A percentile compares a stretch with the other conserved stretches of the same genome.
Evolutionary conservation across 2,329 filamentous ascomycete genomes (phyloP).

Genomic region (Aureobasidium sp.): DNA sequence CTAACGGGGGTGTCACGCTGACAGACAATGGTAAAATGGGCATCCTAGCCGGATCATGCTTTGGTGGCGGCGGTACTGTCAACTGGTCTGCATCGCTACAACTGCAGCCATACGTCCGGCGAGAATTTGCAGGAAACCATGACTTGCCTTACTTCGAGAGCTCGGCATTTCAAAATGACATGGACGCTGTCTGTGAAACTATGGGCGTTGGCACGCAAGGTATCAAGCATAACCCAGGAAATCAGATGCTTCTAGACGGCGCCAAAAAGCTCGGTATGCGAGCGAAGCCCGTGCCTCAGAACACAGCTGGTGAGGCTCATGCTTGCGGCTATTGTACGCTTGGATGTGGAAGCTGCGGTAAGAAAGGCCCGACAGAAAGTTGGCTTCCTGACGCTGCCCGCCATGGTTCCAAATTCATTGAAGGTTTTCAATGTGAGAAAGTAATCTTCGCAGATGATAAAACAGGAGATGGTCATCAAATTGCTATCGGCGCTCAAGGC

Average conservation of each 20-base stretch:
- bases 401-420: slow-evolving; percentile 72
- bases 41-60: slow-evolving; percentile 62
- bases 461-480: slow-evolving; percentile 37
- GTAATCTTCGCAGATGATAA: slow-evolving; percentile 59
- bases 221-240: slow-evolving; percentile 67
- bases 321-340: slow-evolving; percentile 60
- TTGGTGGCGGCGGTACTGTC: slow-evolving; percentile 80
- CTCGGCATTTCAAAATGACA: slow-evolving; percentile 64
- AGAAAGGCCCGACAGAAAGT: slow-evolving; percentile 69
- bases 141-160: slow-evolving; percentile 69
- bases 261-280: slow-evolving; percentile 65
- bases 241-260: slow-evolving; percentile 67
- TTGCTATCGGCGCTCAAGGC: slow-evolving; percentile 65
- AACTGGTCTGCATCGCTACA: slow-evolving; percentile 71
- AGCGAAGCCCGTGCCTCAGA: slow-evolving; percentile 66
- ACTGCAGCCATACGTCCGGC: slow-evolving; percentile 67
- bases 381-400: slow-evolving; percentile 74
- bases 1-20: slow-evolving; percentile 55
- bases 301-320: slow-evolving; percentile 66
- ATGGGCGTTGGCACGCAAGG: slow-evolving; percentile 66
- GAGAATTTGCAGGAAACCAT: slow-evolving; percentile 63
- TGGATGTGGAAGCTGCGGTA: slow-evolving; percentile 59
- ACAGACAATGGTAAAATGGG: slow-evolving; percentile 46
- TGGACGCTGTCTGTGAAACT: slow-evolving; percentile 70
- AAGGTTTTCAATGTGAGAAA: slow-evolving; percentile 68